These are phyloP conservation scores for Aureoboletus auriporus DNA, from an alignment of 768 basidiomycete species.

Conservation along the genomic window DNA sequence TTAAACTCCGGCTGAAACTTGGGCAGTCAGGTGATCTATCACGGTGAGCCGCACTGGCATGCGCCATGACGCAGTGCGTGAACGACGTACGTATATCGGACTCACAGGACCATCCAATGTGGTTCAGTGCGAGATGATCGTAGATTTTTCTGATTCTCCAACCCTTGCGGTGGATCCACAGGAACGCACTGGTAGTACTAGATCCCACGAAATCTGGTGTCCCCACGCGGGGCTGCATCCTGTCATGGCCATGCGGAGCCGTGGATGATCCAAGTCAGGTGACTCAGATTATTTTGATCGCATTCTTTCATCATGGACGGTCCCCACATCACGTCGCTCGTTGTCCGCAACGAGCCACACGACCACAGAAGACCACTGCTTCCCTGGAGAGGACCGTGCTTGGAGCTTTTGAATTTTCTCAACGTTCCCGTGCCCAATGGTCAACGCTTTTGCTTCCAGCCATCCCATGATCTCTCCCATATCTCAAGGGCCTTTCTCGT, in stretches of 20 bases:
- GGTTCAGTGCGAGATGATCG: no score
- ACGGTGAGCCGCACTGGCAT: no score
- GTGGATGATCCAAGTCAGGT: constrained; percentile 5
- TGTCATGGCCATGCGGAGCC: constrained; percentile 2
- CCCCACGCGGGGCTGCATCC: not conserved
- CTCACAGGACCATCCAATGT: not conserved
- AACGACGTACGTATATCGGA: no score
- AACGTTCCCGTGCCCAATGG: not conserved
- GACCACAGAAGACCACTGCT: not conserved
- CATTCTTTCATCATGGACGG: not conserved
- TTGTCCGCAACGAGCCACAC: not conserved
- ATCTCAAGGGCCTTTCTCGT: constrained; percentile 12
- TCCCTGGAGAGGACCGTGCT: constrained; percentile 10
- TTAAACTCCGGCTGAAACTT: constrained; percentile 16
- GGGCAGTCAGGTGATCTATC: constrained; percentile 14
- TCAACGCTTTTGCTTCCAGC: constrained; percentile 14
- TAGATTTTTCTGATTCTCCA: no score
- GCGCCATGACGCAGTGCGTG: no score
- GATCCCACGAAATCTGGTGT: not conserved
- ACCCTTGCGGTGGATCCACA: not conserved
- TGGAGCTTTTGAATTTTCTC: constrained; percentile 8
- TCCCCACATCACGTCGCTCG: constrained; percentile 7
- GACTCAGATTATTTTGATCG: not conserved
- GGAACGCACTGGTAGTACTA: no score
- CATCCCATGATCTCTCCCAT: constrained; percentile 6